A percentile compares a stretch with the other conserved stretches of the same genome.
Evolutionary conservation across 768 basidiomycete genomes (phyloP).

Genomic region (Lanmaoa rubissima): DNA sequence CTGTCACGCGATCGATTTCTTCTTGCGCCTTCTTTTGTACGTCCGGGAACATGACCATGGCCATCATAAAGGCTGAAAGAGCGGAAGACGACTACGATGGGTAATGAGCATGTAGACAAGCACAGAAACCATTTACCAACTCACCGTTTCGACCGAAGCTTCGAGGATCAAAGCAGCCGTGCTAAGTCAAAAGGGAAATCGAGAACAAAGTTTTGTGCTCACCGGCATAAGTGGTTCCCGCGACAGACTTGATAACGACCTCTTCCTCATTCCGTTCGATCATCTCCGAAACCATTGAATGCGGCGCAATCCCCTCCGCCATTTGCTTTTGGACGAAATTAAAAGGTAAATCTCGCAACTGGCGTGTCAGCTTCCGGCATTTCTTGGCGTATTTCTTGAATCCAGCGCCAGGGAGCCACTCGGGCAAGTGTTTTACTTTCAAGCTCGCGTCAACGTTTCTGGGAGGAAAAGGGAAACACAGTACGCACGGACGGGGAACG

Average conservation of each 20-base stretch:
- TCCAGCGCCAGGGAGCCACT: conserved; percentile 32
- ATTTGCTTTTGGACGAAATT: conserved; percentile 21
- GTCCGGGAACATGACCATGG: conserved; percentile 26
- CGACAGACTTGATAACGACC: conserved; percentile 28
- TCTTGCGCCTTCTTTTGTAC: conserved; percentile 25
- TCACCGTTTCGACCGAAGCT: conserved; percentile 26
- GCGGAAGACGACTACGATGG: conserved; percentile 20
- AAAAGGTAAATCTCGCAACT: conserved; percentile 17
- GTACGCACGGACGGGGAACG: conserved; percentile 29
- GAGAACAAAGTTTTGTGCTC: not conserved
- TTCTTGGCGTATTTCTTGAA: conserved; percentile 25
- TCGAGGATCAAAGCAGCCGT: not conserved
- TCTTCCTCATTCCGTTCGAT: conserved; percentile 28
- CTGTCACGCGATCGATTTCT: conserved; percentile 26
- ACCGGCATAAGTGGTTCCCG: conserved; percentile 33
- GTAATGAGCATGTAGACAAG: not conserved
- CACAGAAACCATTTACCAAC: not conserved
- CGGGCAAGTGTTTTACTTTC: conserved; percentile 27
- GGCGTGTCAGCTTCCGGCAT: conserved; percentile 17
- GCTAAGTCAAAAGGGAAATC: not conserved
- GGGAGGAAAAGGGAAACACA: too few relatives aligned
- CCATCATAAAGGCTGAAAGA: conserved; percentile 27
- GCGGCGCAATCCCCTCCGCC: conserved; percentile 16
- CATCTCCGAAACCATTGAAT: conserved; percentile 23
- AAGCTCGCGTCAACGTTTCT: not conserved